Percentiles rank a stretch among this genome's conserved stretches.
These are phyloP conservation scores for Ceratobasidium sp. DNA, from an alignment of 1,284 basidiomycete genomes.

Conservation along the genomic window DNA sequence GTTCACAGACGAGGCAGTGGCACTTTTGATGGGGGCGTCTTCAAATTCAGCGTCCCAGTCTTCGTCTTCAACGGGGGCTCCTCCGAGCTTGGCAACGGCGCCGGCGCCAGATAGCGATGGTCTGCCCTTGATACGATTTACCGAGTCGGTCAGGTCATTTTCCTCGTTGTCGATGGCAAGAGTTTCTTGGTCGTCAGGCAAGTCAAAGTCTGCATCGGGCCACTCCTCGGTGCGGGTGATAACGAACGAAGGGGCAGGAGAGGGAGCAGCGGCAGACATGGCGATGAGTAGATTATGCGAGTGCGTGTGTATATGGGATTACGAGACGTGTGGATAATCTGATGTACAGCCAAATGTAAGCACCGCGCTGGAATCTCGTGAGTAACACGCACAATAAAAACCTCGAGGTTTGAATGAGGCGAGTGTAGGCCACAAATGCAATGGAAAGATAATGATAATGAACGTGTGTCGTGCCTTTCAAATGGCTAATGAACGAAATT, in stretches of 20 bases:
- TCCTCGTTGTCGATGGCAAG: constrained; percentile 66
- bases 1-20: constrained; percentile 41
- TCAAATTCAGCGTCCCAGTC: constrained; percentile 81
- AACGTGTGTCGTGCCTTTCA: constrained; percentile 29
- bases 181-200: constrained; percentile 71
- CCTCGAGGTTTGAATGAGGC: constrained; percentile 32
- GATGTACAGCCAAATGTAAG: constrained; percentile 13
- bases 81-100: constrained; percentile 38
- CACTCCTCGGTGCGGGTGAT: constrained; percentile 60
- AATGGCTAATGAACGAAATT: constrained; percentile 27
- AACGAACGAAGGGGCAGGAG: constrained; percentile 33
- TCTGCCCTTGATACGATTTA: constrained; percentile 10
- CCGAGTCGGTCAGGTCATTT: constrained; percentile 43
- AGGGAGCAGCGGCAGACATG: constrained; percentile 8
- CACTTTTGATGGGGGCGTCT: constrained; percentile 41
- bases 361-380: constrained; percentile 10
- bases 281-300: too few species aligned
- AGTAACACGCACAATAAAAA: constrained; percentile 29
- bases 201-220: constrained; percentile 78
- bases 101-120: constrained; percentile 34
- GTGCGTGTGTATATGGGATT: background rate
- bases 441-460: constrained; percentile 1
- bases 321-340: constrained; percentile 15
- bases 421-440: constrained; percentile 18
- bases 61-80: constrained; percentile 49